phyloP scores from a whole-genome alignment of 331 rosid species.

The Acacia pycnantha region DNA sequence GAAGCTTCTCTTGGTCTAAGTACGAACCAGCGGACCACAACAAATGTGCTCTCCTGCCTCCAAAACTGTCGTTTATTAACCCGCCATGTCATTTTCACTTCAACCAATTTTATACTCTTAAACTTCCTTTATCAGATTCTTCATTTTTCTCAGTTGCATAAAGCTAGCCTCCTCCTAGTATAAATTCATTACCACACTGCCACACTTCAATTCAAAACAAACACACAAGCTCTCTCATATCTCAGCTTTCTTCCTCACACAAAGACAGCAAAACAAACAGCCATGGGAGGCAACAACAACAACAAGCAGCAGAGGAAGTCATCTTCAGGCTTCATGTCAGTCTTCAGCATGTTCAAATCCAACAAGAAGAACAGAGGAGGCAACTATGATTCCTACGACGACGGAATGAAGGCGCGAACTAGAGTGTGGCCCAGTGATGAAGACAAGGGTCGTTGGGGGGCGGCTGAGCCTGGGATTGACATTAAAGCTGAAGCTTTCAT shows the following conservation, averaged over 20 bases:
- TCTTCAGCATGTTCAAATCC: slow-evolving; percentile 42
- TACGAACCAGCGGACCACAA: slow-evolving; percentile 37
- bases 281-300: slow-evolving; percentile 35
- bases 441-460: slow-evolving; percentile 56
- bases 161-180: slow-evolving; percentile 11
- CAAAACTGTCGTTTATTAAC: not conserved
- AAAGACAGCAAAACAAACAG: not conserved
- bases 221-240: not conserved
- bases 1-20: slow-evolving; percentile 22
- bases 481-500: slow-evolving; percentile 50
- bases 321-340: slow-evolving; percentile 6
- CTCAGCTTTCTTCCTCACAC: not conserved
- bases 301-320: slow-evolving; percentile 44
- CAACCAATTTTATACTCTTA: not conserved
- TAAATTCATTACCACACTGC: slow-evolving; percentile 30
- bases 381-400: slow-evolving; percentile 33
- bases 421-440: slow-evolving; percentile 63
- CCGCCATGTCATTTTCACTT: slow-evolving; percentile 3
- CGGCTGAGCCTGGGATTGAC: slow-evolving; percentile 63
- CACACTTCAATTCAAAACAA: not conserved
- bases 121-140: slow-evolving; percentile 30
- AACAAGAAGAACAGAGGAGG: slow-evolving; percentile 19
- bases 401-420: slow-evolving; percentile 17
- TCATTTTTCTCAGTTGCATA: not conserved
- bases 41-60: slow-evolving; percentile 30